Evolutionary conservation across 306 rosid genomes (phyloP).

Genomic region (Myrica gale): DNA sequence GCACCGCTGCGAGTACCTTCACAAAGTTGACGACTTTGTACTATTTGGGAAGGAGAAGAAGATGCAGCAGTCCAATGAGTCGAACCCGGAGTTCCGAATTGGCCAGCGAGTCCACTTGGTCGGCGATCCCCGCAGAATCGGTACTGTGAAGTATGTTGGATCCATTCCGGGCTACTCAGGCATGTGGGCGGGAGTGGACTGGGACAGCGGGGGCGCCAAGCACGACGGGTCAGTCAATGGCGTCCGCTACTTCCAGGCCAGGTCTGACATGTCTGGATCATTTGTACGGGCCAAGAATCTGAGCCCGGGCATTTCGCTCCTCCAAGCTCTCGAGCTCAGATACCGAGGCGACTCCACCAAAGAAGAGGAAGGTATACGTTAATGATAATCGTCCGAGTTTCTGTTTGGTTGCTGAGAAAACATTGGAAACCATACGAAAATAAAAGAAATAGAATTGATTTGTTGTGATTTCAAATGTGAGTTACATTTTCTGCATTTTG

Average conservation of each 20-base stretch:
- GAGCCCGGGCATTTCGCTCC: slow-evolving; percentile 59
- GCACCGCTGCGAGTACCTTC: too few species aligned
- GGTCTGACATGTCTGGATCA: slow-evolving; percentile 60
- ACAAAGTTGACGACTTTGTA: too few species aligned
- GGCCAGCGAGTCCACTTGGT: slow-evolving; percentile 69
- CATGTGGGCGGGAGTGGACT: slow-evolving; percentile 85
- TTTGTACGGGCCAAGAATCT: slow-evolving; percentile 68
- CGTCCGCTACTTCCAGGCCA: slow-evolving; percentile 65
- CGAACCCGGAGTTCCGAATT: slow-evolving; percentile 40
- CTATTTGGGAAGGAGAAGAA: neutral
- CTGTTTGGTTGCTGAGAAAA: slow-evolving; percentile 4
- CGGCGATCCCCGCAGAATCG: slow-evolving; percentile 64
- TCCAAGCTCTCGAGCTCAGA: slow-evolving; percentile 72
- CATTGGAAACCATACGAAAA: neutral
- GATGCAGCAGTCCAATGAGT: slow-evolving; percentile 50
- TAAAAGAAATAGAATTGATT: slow-evolving; percentile 14
- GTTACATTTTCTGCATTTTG: neutral
- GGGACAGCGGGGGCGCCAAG: slow-evolving; percentile 79
- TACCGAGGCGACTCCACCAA: slow-evolving; percentile 63
- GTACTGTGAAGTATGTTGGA: slow-evolving; percentile 73
- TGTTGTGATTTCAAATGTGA: neutral
- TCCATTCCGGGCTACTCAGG: slow-evolving; percentile 67
- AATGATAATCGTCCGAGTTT: neutral
- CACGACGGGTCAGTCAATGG: slow-evolving; percentile 86
- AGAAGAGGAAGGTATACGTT: slow-evolving; percentile 77